Conservation (phyloP, 371 early-diverging fungal genomes). For the Ecytonucleospora hepatopenaei region DNA sequence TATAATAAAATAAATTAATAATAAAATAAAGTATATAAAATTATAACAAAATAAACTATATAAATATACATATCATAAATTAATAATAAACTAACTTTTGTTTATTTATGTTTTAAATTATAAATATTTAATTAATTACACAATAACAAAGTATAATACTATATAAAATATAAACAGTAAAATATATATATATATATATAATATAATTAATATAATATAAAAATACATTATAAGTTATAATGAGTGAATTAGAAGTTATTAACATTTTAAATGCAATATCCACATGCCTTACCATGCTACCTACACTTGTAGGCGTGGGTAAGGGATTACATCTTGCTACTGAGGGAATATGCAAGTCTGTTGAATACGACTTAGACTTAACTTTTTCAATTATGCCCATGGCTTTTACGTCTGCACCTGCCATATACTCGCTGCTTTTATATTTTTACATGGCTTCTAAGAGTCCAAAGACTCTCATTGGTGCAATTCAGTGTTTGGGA, state of each 20-base stretch:
- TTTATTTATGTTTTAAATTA: neutral
- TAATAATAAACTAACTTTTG: neutral
- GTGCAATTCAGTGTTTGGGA: constrained; percentile 39
- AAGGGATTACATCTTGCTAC: constrained; percentile 44
- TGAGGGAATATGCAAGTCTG: constrained; percentile 51
- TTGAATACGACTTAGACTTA: constrained; percentile 43
- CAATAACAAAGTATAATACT: no score
- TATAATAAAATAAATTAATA: neutral
- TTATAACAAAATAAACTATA: no score
- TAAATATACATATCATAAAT: neutral
- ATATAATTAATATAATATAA: no score
- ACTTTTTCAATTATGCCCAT: constrained; percentile 49
- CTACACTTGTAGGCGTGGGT: constrained; percentile 51
- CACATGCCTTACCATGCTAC: constrained; percentile 30
- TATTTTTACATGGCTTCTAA: constrained; percentile 41
- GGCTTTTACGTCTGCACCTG: constrained; percentile 51
- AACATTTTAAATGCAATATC: constrained; percentile 18
- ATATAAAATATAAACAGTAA: no score
- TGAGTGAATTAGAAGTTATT: no score
- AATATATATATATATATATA: no score
- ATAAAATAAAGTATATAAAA: neutral
- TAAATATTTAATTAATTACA: no score
- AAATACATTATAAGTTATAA: no score
- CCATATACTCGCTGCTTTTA: constrained; percentile 49
- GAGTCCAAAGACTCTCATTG: constrained; percentile 14